phyloP scores from a whole-genome alignment of 1,284 basidiomycete species.

The Exsudoporus floridanus region DNA sequence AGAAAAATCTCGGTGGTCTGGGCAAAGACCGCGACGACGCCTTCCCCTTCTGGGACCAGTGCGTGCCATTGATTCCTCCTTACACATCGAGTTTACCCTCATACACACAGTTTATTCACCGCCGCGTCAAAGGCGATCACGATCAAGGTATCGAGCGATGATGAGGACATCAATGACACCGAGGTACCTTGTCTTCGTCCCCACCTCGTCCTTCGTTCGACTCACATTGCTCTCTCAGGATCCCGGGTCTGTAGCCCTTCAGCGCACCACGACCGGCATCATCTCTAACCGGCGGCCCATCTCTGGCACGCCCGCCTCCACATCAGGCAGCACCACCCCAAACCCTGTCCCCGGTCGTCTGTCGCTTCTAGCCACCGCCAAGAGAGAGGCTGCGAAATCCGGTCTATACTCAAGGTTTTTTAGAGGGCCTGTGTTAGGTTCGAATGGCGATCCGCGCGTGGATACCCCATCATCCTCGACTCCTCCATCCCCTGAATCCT shows the following conservation, averaged over 20 bases:
- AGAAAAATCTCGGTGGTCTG: conserved; percentile 79
- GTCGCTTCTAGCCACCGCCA: conserved; percentile 64
- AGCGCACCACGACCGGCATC: conserved; percentile 73
- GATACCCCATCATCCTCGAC: not conserved
- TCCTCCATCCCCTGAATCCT: not conserved
- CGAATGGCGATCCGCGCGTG: conserved; percentile 32
- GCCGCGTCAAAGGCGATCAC: conserved; percentile 77
- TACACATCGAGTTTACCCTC: not conserved
- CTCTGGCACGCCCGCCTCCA: conserved; percentile 51
- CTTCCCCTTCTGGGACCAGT: conserved; percentile 97
- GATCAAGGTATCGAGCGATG: conserved; percentile 57
- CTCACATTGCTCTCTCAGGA: conserved; percentile 8
- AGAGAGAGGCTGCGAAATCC: conserved; percentile 73
- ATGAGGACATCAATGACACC: conserved; percentile 46
- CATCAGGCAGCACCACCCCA: conserved; percentile 52
- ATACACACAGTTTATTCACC: conserved; percentile 63
- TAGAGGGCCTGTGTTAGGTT: conserved; percentile 64
- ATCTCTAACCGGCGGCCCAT: conserved; percentile 68
- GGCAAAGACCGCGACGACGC: conserved; percentile 92
- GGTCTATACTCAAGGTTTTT: conserved; percentile 81
- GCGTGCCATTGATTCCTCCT: conserved; percentile 34
- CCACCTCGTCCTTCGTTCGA: not conserved
- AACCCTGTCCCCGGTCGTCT: conserved; percentile 37
- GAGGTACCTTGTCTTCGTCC: conserved; percentile 5
- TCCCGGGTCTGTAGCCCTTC: conserved; percentile 36